Evolutionary conservation across 1,284 basidiomycete genomes (phyloP).

Genomic region (Marasmius tenuissimus): DNA sequence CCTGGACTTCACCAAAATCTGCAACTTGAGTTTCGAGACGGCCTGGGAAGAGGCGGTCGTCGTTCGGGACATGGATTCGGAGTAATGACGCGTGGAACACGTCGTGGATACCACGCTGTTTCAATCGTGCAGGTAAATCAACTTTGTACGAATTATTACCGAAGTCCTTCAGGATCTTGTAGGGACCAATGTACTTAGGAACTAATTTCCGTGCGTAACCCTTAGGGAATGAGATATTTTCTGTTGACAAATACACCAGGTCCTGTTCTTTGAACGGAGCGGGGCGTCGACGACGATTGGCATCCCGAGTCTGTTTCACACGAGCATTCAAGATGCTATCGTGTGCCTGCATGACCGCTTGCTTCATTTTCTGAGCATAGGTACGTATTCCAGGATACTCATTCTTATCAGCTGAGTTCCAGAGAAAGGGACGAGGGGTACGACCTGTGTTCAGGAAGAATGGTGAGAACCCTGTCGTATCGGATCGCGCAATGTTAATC

Average conservation of each 20-base stretch:
- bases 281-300: slow-evolving; percentile 20
- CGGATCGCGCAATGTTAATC: slow-evolving; percentile 20
- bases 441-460: slow-evolving; percentile 35
- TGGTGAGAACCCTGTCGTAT: slow-evolving; percentile 28
- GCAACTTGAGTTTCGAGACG: slow-evolving; percentile 14
- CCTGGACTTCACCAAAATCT: slow-evolving; percentile 10
- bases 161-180: slow-evolving; percentile 22
- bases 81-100: slow-evolving; percentile 28
- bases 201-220: slow-evolving; percentile 24
- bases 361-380: slow-evolving; percentile 22
- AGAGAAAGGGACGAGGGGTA: slow-evolving; percentile 26
- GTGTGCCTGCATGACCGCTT: slow-evolving; percentile 22
- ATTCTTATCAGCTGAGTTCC: slow-evolving; percentile 17
- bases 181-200: slow-evolving; percentile 34
- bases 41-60: slow-evolving; percentile 26
- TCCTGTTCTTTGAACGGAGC: slow-evolving; percentile 23
- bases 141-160: slow-evolving; percentile 23
- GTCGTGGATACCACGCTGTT: slow-evolving; percentile 24
- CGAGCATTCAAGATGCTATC: slow-evolving; percentile 27
- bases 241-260: slow-evolving; percentile 29
- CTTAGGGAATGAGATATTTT: slow-evolving; percentile 28
- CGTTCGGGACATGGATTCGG: slow-evolving; percentile 26
- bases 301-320: slow-evolving; percentile 27
- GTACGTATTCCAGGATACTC: slow-evolving; percentile 24
- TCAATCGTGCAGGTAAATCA: slow-evolving; percentile 23